A percentile compares a stretch with the other conserved stretches of the same genome.
These are phyloP conservation scores for Aureobasidium subglaciale DNA, from an alignment of 2,329 filamentous ascomycete species.

Conservation along the genomic window DNA sequence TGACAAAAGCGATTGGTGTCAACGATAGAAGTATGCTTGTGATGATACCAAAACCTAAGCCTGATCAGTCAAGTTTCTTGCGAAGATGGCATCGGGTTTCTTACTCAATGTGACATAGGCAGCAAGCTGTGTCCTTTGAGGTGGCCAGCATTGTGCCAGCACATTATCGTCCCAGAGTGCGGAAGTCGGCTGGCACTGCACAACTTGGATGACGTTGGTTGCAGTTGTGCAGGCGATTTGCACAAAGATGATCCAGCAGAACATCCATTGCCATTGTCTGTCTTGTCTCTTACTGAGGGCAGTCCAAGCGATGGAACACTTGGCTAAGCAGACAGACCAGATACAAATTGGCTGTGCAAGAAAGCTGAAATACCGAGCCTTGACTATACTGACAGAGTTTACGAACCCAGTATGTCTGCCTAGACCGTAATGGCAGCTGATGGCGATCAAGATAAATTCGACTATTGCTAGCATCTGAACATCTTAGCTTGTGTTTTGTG, in stretches of 20 bases:
- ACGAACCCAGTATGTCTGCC: slow-evolving; percentile 1
- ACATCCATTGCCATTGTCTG: not conserved
- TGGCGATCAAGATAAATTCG: not conserved
- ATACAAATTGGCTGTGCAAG: not conserved
- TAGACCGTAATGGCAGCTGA: slow-evolving; percentile 9
- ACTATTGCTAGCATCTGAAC: not conserved
- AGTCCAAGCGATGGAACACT: slow-evolving; percentile 4
- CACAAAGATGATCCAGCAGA: slow-evolving; percentile 3
- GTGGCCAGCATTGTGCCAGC: not conserved
- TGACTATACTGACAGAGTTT: not conserved
- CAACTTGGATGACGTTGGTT: not conserved
- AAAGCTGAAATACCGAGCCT: not conserved
- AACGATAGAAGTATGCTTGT: slow-evolving; percentile 3
- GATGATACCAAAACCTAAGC: not conserved
- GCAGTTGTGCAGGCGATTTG: not conserved
- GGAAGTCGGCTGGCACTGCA: slow-evolving; percentile 6
- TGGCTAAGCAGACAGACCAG: slow-evolving; percentile 5
- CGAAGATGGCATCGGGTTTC: not conserved
- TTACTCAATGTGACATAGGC: not conserved
- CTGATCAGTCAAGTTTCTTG: not conserved
- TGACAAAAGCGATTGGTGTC: slow-evolving; percentile 4
- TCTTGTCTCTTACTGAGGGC: not conserved
- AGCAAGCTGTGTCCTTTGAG: not conserved
- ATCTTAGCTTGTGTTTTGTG: not conserved
- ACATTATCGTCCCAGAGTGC: not conserved